These are phyloP conservation scores for Colletotrichum sp. DNA, from an alignment of 2,329 filamentous ascomycete species.

Conservation along the genomic window DNA sequence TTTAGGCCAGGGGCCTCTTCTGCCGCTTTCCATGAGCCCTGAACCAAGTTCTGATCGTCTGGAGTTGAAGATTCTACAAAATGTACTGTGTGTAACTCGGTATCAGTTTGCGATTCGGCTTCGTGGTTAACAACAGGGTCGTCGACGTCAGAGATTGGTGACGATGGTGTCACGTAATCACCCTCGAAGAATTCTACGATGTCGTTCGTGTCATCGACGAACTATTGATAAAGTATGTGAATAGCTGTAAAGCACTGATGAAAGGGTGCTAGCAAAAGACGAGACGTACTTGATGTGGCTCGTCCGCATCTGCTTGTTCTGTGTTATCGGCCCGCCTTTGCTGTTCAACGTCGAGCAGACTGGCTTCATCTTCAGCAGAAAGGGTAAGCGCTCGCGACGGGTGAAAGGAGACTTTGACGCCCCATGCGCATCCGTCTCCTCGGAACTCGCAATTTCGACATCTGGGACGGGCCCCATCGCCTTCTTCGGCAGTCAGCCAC, in stretches of 20 bases:
- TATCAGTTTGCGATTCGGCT: neutral
- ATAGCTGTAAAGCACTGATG: neutral
- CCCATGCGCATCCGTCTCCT: neutral
- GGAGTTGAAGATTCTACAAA: neutral
- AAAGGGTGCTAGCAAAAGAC: neutral
- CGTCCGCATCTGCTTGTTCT: neutral
- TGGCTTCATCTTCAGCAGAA: neutral
- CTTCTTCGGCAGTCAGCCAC: neutral
- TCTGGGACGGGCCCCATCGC: neutral
- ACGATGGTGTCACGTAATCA: neutral
- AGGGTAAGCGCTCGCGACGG: neutral
- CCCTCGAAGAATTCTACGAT: neutral
- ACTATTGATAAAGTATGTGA: neutral
- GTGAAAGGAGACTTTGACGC: slow-evolving; percentile 3
- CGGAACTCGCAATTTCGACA: neutral
- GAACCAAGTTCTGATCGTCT: neutral
- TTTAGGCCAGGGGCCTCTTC: neutral
- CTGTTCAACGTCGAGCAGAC: neutral
- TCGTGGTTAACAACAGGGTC: neutral
- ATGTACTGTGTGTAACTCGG: neutral
- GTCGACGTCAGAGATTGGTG: neutral
- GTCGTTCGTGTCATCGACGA: neutral
- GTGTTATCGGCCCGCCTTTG: neutral
- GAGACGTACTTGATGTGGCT: neutral
- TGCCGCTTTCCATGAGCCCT: neutral